Evolutionary conservation across 2,329 filamentous ascomycete species (phyloP).

Genomic region (Neofusicoccum cordaticola): DNA sequence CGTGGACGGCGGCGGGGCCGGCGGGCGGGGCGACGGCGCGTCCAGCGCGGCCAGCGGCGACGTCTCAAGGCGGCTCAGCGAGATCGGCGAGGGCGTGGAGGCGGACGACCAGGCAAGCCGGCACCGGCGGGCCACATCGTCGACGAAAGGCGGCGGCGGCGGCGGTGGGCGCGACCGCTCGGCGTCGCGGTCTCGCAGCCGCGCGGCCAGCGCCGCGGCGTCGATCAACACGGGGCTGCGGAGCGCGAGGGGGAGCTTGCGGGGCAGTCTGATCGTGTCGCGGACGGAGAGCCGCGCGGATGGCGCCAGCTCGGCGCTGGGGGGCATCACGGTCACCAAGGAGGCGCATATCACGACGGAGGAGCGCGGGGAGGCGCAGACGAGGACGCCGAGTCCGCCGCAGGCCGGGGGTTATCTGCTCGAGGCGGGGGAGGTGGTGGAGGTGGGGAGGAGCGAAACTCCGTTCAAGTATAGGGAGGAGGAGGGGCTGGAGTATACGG

Average conservation of each 20-base stretch:
- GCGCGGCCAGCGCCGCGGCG: too few relatives aligned
- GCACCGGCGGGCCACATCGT: background rate
- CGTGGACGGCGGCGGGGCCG: background rate
- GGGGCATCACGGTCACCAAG: slow-evolving; percentile 2
- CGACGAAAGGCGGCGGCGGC: too few relatives aligned
- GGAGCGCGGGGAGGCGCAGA: slow-evolving; percentile 10
- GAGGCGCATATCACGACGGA: background rate
- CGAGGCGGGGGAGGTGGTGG: background rate
- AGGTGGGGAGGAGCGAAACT: background rate
- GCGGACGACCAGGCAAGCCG: background rate
- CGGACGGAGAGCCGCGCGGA: too few relatives aligned
- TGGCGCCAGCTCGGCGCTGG: background rate
- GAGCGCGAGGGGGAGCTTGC: background rate
- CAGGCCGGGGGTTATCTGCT: background rate
- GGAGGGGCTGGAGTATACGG: background rate
- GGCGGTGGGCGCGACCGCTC: too few relatives aligned
- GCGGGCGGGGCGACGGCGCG: background rate
- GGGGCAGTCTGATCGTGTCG: background rate
- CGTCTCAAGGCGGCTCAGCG: background rate
- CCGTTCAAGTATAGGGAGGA: background rate
- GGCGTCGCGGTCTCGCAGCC: too few relatives aligned
- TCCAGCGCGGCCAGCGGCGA: background rate
- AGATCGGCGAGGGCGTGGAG: background rate
- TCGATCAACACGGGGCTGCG: background rate
- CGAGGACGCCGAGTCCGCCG: background rate